Percentiles rank a stretch among this genome's conserved stretches.
Conservation (phyloP, 2,329 filamentous ascomycete species). For the Neobulgaria alba region DNA sequence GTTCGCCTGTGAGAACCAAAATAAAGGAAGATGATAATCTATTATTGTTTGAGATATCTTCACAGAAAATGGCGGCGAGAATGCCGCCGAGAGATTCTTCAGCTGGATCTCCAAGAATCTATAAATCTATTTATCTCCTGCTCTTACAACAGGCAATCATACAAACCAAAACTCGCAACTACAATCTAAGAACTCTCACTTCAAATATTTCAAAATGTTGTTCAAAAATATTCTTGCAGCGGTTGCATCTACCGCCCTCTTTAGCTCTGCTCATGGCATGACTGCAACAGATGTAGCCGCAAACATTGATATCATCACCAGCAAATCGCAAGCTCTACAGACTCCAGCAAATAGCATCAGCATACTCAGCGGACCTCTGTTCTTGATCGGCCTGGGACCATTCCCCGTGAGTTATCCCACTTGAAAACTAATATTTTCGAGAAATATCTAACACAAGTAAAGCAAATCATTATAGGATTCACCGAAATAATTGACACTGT, state of each 20-base stretch:
- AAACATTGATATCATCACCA: slow-evolving; percentile 22
- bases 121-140: no score
- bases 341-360: slow-evolving; percentile 23
- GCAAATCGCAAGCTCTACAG: slow-evolving; percentile 23
- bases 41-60: no score
- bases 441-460: not conserved
- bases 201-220: not conserved
- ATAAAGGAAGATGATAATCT: no score
- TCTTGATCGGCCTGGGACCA: slow-evolving; percentile 25
- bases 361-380: slow-evolving; percentile 21
- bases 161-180: not conserved
- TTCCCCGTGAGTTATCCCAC: slow-evolving; percentile 24
- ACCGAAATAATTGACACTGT: slow-evolving; percentile 24
- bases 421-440: not conserved
- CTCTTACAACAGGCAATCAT: no score
- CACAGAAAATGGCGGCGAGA: no score
- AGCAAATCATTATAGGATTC: slow-evolving; percentile 28
- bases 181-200: not conserved
- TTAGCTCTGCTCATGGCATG: not conserved
- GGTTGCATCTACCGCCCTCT: not conserved
- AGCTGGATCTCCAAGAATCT: no score
- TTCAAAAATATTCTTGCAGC: not conserved
- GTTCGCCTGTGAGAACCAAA: no score
- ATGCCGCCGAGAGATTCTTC: no score
- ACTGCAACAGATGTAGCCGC: slow-evolving; percentile 13